Evolutionary conservation across 2,329 filamentous ascomycete species (phyloP).

Genomic region (Orbilia oligospora): DNA sequence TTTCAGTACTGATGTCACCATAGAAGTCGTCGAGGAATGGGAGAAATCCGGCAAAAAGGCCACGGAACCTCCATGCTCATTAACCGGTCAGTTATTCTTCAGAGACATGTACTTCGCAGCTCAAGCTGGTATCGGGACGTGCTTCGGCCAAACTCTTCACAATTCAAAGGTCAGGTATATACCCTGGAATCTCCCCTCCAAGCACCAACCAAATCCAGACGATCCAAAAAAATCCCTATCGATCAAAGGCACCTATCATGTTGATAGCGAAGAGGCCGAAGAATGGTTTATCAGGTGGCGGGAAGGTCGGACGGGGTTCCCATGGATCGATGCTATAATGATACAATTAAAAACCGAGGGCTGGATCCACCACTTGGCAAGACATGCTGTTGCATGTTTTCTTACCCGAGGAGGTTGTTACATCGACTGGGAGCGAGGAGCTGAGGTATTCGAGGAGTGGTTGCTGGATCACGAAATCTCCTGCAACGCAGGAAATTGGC

Average conservation of each 20-base stretch:
- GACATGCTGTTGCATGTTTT: slow-evolving; percentile 84
- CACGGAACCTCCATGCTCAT: slow-evolving; percentile 75
- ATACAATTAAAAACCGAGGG: slow-evolving; percentile 79
- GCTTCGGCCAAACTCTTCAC: slow-evolving; percentile 76
- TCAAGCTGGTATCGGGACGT: slow-evolving; percentile 77
- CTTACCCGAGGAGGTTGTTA: slow-evolving; percentile 85
- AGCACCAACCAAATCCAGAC: slow-evolving; percentile 68
- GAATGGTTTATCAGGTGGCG: slow-evolving; percentile 79
- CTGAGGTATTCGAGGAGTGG: slow-evolving; percentile 82
- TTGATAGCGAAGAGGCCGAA: slow-evolving; percentile 76
- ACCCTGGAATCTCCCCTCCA: slow-evolving; percentile 81
- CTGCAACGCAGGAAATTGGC: slow-evolving; percentile 83
- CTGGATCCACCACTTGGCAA: slow-evolving; percentile 84
- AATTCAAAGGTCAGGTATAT: slow-evolving; percentile 78
- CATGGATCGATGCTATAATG: slow-evolving; percentile 86
- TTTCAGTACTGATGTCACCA: slow-evolving; percentile 59
- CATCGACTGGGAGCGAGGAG: slow-evolving; percentile 82
- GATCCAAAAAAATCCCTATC: slow-evolving; percentile 68
- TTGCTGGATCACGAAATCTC: slow-evolving; percentile 81
- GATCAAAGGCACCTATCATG: slow-evolving; percentile 74
- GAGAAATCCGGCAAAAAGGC: slow-evolving; percentile 72
- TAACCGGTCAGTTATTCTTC: slow-evolving; percentile 81
- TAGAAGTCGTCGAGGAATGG: slow-evolving; percentile 74
- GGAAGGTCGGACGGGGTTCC: slow-evolving; percentile 79
- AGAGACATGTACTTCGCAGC: slow-evolving; percentile 88